Base-by-base conservation (phyloP, 148 eudicot species). In the Rhododendron molle region DNA sequence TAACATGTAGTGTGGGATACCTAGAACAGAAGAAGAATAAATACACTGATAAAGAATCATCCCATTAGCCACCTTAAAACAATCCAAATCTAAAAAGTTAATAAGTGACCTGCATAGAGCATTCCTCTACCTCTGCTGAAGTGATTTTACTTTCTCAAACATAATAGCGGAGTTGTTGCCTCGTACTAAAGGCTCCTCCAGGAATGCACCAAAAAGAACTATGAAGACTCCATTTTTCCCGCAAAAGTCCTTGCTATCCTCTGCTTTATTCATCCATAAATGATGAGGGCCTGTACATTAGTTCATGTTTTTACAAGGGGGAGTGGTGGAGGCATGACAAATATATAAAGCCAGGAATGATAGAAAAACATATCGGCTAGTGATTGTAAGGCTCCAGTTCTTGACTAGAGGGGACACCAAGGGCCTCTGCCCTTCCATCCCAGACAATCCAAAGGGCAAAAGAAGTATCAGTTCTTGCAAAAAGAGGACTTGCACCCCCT, bases 51-150 rank as follows among this genome's bases (percentile, higher is more conserved):
- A 65, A 81, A 14, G 36, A 46, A 20, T n/a, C 38, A 38, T 20
- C 23, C 34, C 50, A 40, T 77, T 26, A 85, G 82, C 40, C 38
- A 78, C 76, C 15, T 81, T 9, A 10, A 56, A 32, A 80, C 52
- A 7, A 43, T 54, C 3, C 78, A 83, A 40, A 85, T 52, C 49
- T 72, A 81, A 83, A 10, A 85, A 80, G 84, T 46, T 26, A 86
- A 87, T 34, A 69, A 83, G 84, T 28, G 72, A 85, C 88, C 74
- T 34, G 69, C 50, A 18, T 13, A 83, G 34, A 84, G 50, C 62
- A 82, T 77, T 86, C 78, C 47, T 89, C 83, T 91, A 96, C 99
- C 99, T 95, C 88, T 93, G 97, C 87, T 96, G 96, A 86, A 96
- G 94, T 47, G 88, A 85, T 89, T 96, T 96, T 49, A 89, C 94